Evolutionary conservation across 2,329 filamentous ascomycete genomes (phyloP), one percentile per base, ranked within the genome.

Genomic region (Aspergillus melleus): DNA sequence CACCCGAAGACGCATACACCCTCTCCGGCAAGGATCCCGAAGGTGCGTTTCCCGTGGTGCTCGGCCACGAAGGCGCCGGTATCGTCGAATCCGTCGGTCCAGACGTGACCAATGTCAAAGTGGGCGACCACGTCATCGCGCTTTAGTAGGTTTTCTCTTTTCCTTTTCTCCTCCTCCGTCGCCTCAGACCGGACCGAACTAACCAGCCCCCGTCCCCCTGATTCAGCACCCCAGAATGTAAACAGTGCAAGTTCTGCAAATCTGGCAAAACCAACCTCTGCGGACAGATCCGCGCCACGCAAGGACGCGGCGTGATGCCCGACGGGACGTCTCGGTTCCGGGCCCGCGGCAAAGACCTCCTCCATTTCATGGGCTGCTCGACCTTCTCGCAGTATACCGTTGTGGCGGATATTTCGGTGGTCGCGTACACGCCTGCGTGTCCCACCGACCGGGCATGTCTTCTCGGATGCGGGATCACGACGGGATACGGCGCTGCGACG

Each of bases 331-430:
- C 90, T 59, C 90, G 95, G 72, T 96, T 97, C 88, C 91, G 86
- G 79, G 92, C 89, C 84, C 94, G 94, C 79, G 94, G 94, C 79
- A 89, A 97, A 82, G 90, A 96, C 70, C 85, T 98, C 63, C 87
- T 98, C 60, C 95, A 98, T 83, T 99, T 98, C 83, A 99, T 99
- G 95, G 95, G 95, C 72, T 96, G 91, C 57, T 97, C 93, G 44
- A 98, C 95, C 70, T 99, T 99, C 84, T 96, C 92, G 36, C 95
- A 98, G 81, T 99, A 96, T 83, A 98, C 95, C 58, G 95, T 99
- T 65, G 92, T 99, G 36, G 94, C 95, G 76, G 95, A 99, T 78
- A 98, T 99, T 80, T 97, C 93, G 52, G 95, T 97, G 59, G 95
- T 98, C 29, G 90, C 92, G 64, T 92, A 98, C 68, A 93, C 93